Conservation (phyloP, 2,329 filamentous ascomycete species). For the Periconia sp. region DNA sequence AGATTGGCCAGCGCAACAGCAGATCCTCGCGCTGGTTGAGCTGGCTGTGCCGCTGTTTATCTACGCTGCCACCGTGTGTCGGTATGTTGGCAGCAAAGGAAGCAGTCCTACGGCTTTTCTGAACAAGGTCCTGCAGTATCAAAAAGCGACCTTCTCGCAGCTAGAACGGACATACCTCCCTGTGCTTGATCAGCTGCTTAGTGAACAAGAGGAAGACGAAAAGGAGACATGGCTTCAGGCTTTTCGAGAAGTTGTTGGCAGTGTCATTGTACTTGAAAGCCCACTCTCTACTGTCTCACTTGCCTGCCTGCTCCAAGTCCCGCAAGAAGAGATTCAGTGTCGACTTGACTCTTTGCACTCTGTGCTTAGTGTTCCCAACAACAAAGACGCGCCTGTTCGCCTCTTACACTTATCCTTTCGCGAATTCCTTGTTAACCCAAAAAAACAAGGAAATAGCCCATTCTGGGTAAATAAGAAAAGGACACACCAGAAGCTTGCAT, state of each 20-base stretch:
- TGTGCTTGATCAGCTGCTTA: slow-evolving; percentile 28
- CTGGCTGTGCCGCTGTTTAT: slow-evolving; percentile 42
- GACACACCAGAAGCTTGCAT: slow-evolving; percentile 38
- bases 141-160: slow-evolving; percentile 19
- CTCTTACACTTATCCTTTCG: slow-evolving; percentile 36
- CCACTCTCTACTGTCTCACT: slow-evolving; percentile 21
- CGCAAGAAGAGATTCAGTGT: slow-evolving; percentile 22
- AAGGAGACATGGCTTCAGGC: slow-evolving; percentile 16
- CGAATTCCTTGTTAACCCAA: slow-evolving; percentile 30
- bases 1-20: slow-evolving; percentile 29
- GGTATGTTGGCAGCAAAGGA: slow-evolving; percentile 24
- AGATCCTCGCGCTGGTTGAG: slow-evolving; percentile 30
- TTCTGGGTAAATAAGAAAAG: slow-evolving; percentile 46
- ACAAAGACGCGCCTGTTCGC: slow-evolving; percentile 35
- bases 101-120: slow-evolving; percentile 15
- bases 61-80: slow-evolving; percentile 35
- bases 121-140: slow-evolving; percentile 20
- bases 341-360: slow-evolving; percentile 35
- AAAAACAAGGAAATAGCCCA: slow-evolving; percentile 24
- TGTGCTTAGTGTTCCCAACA: slow-evolving; percentile 29
- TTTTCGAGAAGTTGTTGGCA: slow-evolving; percentile 22
- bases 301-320: slow-evolving; percentile 17
- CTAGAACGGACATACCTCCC: slow-evolving; percentile 26
- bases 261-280: slow-evolving; percentile 26
- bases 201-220: slow-evolving; percentile 36